Evolutionary conservation across 768 basidiomycete genomes (phyloP), one percentile per base, ranked within the genome.

Genomic region (Leccinum rimulosum): DNA sequence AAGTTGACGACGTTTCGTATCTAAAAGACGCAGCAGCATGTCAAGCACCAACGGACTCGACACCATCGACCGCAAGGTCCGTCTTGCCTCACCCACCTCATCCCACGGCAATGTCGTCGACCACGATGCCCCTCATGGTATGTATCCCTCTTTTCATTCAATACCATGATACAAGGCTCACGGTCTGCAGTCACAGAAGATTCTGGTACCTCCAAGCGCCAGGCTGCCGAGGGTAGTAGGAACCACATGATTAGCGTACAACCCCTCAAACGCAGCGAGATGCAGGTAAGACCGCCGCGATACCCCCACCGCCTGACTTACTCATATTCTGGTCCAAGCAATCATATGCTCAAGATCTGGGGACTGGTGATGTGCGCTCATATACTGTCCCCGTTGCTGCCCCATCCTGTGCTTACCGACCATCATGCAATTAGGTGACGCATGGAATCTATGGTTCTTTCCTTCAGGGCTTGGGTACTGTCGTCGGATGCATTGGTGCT

Each of bases 321-420:
- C 58, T 70, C 54, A 65, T 14, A 54, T n/a, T 28, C 50, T 35
- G 7, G 14, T 28, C 4, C 10, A 58, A 97, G 88, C 93, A 91
- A 3, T 93, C 91, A 0, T 97, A 98, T 72, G 85, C 94, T 3
- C 94, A 98, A 74, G 93, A 95, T 72, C 74, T 94, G 47, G 93
- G 94, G 47, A 80, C 83, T 28, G 76, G 72, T 7, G 86, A 85
- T 70, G 83, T 84, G 50, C 19, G 74, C 53, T 38, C 50, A 15
- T 30, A 11, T 45, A 15, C 36, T 40, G 19, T 30, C 27, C 28
- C 17, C n/a, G 17, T 54, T n/a, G 40, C 33, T 10, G 22, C 17
- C 25, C 10, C 11, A 9, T 40, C 6, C 7, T 5, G 50, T 56
- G 9, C 54, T 66, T 9, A 43, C 10, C n/a, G 40, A 19, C 17